These are phyloP conservation scores for Saprolegnia parasitica DNA, from an alignment of 352 stramenopile species.

Conservation along the genomic window DNA sequence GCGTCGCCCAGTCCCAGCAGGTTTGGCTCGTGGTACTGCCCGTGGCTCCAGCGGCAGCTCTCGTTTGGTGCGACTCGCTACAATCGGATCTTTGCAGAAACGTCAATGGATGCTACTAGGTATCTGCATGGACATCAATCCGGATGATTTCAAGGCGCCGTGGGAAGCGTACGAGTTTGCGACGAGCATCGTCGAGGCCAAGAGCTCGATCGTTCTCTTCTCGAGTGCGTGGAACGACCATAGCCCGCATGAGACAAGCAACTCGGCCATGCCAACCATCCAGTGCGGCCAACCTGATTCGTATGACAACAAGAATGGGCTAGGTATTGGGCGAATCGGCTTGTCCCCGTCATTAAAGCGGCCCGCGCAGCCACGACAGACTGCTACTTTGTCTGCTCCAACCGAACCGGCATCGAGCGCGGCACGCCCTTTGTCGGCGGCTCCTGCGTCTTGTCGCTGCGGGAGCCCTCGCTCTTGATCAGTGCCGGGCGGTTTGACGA, in stretches of 20 bases:
- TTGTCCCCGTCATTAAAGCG: conserved; percentile 51
- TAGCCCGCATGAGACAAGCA: conserved; percentile 44
- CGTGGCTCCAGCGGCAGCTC: conserved; percentile 70
- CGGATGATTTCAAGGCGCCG: conserved; percentile 64
- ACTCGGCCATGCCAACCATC: conserved; percentile 43
- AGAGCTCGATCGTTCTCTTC: conserved; percentile 74
- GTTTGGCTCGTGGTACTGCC: conserved; percentile 67
- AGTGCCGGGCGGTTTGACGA: conserved; percentile 52
- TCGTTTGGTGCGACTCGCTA: conserved; percentile 42
- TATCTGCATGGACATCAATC: conserved; percentile 90
- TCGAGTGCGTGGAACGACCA: conserved; percentile 80
- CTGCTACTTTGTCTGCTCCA: conserved; percentile 72
- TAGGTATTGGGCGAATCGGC: conserved; percentile 64
- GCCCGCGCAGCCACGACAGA: conserved; percentile 41
- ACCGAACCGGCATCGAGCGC: conserved; percentile 71
- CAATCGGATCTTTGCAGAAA: neutral
- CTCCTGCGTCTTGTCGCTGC: conserved; percentile 66
- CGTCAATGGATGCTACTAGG: conserved; percentile 27
- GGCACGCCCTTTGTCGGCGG: conserved; percentile 78
- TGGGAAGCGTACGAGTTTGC: conserved; percentile 73
- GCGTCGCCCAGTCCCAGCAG: conserved; percentile 48
- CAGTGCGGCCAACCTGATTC: conserved; percentile 9
- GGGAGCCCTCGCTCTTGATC: conserved; percentile 46
- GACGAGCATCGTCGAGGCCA: conserved; percentile 39
- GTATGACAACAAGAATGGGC: neutral